These are phyloP conservation scores for Cordyceps farinosa DNA, from an alignment of 2,329 filamentous ascomycete species.

Conservation along the genomic window DNA sequence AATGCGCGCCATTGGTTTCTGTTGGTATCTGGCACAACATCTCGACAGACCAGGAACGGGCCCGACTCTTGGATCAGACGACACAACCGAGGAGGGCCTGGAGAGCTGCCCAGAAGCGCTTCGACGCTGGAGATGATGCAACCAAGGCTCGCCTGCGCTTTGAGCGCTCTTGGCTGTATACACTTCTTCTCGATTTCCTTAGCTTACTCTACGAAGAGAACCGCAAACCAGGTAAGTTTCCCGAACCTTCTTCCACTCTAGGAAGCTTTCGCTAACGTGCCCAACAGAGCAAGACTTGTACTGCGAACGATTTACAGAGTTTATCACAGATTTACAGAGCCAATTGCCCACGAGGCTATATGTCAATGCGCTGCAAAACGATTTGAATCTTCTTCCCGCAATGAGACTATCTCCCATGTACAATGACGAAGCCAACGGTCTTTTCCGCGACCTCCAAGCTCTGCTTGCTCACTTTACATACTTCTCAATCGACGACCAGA, in stretches of 20 bases:
- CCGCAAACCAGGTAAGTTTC: conserved; percentile 19
- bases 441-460: conserved; percentile 75
- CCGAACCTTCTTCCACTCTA: too few relatives aligned
- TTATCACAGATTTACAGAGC: conserved; percentile 85
- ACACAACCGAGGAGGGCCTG: conserved; percentile 82
- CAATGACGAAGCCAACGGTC: conserved; percentile 66
- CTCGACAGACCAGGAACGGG: conserved; percentile 70
- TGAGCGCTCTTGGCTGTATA: conserved; percentile 90
- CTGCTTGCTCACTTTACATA: conserved; percentile 83
- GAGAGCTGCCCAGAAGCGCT: conserved; percentile 82
- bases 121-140: conserved; percentile 77
- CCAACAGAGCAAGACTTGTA: conserved; percentile 67
- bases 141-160: conserved; percentile 79
- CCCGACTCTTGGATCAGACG: conserved; percentile 67
- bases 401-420: conserved; percentile 77
- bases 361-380: conserved; percentile 81
- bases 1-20: conserved; percentile 91
- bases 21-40: conserved; percentile 96
- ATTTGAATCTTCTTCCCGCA: conserved; percentile 76
- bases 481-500: conserved; percentile 90
- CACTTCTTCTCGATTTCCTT: conserved; percentile 78
- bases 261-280: conserved; percentile 24
- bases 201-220: conserved; percentile 62
- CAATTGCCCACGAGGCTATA: conserved; percentile 92
- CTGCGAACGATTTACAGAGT: conserved; percentile 89